Evolutionary conservation across 257 asterid species (phyloP), one percentile per base, ranked within the genome.

Genomic region (Rubia yunnanensis): DNA sequence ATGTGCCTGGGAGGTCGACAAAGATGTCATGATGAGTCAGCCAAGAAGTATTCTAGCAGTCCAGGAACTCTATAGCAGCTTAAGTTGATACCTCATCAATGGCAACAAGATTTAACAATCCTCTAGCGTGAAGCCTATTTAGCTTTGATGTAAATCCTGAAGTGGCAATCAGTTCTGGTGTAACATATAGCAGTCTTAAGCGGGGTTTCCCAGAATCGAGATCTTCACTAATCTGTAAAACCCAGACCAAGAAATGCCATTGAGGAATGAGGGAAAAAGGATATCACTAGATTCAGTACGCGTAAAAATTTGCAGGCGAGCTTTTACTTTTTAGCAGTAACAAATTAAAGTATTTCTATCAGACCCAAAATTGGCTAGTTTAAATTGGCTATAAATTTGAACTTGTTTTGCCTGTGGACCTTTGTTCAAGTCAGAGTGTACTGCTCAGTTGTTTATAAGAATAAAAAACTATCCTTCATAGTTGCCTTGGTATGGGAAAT

Each of bases 141-240:
- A 92, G 69, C 82, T 79, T 89, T 70, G 88, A 79, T 88, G 81
- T 84, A 81, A 92, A 92, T 68, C 96, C 97, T 46, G 88, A 65
- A 62, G 96, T 87, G 46, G 88, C 97, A 69, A 92, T 84, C 59
- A 92, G 79, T 77, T 92, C 98, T 7, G 98, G 98, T 46, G 98
- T 92, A 68, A 92, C 98, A 72, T 92, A 92, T 68, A 92, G 83
- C 69, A 92, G 77, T 78, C 91, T 86, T 81, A 89, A 70, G 66
- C 89, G 73, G 36, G 97, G 97, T 78, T 87, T 92, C 78, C 95
- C 98, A n/a, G 87, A 84, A 65, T 79, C 94, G 69, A 92, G 86
- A 67, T 92, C 92, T 76, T 92, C 97, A 70, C 87, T 75, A 60
- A 87, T 83, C 98, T 92, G 83, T 28, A 63, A 7, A 69, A 52